These are phyloP conservation scores for Cladosporium sp. DNA, from an alignment of 2,329 filamentous ascomycete genomes.

Conservation along the genomic window DNA sequence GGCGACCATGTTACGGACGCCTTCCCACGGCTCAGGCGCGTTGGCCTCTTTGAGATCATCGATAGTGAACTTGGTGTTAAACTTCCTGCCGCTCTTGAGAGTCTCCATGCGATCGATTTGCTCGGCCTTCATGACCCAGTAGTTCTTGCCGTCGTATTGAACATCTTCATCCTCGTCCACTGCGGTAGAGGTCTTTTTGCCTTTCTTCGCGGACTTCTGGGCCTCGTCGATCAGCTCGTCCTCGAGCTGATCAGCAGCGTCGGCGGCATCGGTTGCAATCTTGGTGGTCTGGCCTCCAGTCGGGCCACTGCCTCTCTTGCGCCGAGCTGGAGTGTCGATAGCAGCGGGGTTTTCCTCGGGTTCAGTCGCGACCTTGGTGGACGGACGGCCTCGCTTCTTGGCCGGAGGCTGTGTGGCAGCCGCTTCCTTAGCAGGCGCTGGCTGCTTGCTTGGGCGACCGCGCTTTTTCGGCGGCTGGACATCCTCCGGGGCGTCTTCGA, in stretches of 20 bases:
- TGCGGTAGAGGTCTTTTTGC: constrained; percentile 6
- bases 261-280: constrained; percentile 24
- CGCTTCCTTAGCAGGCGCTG: constrained; percentile 11
- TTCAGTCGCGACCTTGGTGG: constrained; percentile 12
- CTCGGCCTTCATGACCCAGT: constrained; percentile 56
- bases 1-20: constrained; percentile 53
- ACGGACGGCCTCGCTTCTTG: constrained; percentile 28
- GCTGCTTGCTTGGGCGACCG: constrained; percentile 21
- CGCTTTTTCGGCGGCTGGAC: constrained; percentile 25
- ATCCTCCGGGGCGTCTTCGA: neutral
- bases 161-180: neutral
- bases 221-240: constrained; percentile 24
- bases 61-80: constrained; percentile 91
- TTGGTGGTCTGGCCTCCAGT: constrained; percentile 24
- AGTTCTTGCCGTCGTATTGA: constrained; percentile 24
- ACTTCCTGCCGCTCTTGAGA: constrained; percentile 66
- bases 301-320: constrained; percentile 9
- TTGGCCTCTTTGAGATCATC: constrained; percentile 73
- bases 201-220: constrained; percentile 14
- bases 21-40: constrained; percentile 87
- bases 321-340: constrained; percentile 8
- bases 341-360: constrained; percentile 6
- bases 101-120: constrained; percentile 75
- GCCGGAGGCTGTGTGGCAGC: constrained; percentile 8
- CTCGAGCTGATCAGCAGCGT: constrained; percentile 28